These are phyloP conservation scores for Achaetomium macrosporum DNA, from an alignment of 2,329 filamentous ascomycete species.

Conservation along the genomic window DNA sequence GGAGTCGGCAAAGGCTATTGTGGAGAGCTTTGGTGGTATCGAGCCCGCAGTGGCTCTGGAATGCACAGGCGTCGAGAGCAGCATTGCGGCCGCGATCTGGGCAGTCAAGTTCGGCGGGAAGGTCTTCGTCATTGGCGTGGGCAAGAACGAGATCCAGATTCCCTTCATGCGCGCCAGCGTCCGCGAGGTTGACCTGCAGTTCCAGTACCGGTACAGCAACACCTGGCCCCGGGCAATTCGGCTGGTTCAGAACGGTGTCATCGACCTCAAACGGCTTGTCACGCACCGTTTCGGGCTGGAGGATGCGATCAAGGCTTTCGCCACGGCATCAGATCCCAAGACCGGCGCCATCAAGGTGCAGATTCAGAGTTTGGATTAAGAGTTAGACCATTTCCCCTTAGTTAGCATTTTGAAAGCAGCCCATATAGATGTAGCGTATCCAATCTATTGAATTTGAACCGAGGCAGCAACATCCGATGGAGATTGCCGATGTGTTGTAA, in stretches of 20 bases:
- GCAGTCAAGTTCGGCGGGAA: conserved; percentile 91
- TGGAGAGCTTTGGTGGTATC: conserved; percentile 66
- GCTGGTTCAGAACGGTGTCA: conserved; percentile 74
- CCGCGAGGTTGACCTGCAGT: conserved; percentile 87
- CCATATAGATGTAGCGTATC: conserved; percentile 5
- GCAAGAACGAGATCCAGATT: conserved; percentile 90
- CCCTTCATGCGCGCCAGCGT: conserved; percentile 93
- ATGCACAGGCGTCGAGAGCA: conserved; percentile 91
- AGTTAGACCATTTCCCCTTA: neutral
- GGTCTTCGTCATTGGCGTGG: conserved; percentile 94
- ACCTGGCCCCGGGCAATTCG: conserved; percentile 93
- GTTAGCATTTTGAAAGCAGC: conserved; percentile 6
- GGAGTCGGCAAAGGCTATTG: conserved; percentile 63
- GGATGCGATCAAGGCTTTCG: conserved; percentile 83
- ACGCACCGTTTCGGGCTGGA: conserved; percentile 84
- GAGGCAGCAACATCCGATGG: neutral
- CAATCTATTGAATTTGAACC: neutral
- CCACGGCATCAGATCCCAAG: conserved; percentile 79
- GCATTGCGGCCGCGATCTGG: conserved; percentile 80
- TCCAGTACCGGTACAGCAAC: conserved; percentile 95
- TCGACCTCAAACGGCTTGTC: conserved; percentile 75
- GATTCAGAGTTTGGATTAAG: conserved; percentile 66
- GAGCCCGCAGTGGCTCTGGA: conserved; percentile 81
- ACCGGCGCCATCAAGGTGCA: conserved; percentile 97
- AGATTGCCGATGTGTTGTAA: no score